Evolutionary conservation across 2,329 filamentous ascomycete species (phyloP).

Genomic region (Arachnomyces sp.): DNA sequence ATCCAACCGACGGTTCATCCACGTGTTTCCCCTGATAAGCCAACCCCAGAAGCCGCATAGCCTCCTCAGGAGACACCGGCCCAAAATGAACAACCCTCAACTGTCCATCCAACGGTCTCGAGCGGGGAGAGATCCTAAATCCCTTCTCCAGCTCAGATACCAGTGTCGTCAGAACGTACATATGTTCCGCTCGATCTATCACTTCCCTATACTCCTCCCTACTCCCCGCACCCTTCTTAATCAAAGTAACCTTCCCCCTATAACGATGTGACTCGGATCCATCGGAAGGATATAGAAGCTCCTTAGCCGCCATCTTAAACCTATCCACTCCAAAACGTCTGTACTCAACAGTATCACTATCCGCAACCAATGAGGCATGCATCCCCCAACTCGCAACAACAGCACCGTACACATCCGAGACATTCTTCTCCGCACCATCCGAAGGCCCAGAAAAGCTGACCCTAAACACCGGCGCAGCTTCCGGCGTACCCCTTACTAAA

Average conservation of each 20-base stretch:
- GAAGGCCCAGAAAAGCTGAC: conserved; percentile 56
- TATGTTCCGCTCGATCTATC: conserved; percentile 48
- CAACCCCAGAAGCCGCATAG: conserved; percentile 67
- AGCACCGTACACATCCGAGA: conserved; percentile 53
- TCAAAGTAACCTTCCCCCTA: conserved; percentile 43
- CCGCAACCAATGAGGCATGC: conserved; percentile 80
- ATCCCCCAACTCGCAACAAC: conserved; percentile 88
- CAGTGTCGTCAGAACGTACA: conserved; percentile 68
- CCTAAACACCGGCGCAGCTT: conserved; percentile 55
- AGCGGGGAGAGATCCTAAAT: conserved; percentile 73
- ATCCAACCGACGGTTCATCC: conserved; percentile 52
- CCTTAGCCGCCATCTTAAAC: conserved; percentile 76
- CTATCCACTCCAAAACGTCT: conserved; percentile 67
- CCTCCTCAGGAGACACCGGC: conserved; percentile 54
- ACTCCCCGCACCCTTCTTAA: conserved; percentile 19
- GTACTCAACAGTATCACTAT: conserved; percentile 79
- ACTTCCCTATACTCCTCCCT: conserved; percentile 19
- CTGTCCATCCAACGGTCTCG: conserved; percentile 61
- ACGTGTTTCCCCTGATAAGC: conserved; percentile 53
- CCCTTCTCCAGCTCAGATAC: conserved; percentile 75
- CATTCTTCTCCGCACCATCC: conserved; percentile 15
- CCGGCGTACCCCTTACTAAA: conserved; percentile 51
- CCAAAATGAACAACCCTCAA: conserved; percentile 71
- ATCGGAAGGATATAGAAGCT: conserved; percentile 57
- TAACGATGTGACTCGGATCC: conserved; percentile 51